phyloP scores from a whole-genome alignment of 1,284 basidiomycete genomes.

The Austroboletus niveus region DNA sequence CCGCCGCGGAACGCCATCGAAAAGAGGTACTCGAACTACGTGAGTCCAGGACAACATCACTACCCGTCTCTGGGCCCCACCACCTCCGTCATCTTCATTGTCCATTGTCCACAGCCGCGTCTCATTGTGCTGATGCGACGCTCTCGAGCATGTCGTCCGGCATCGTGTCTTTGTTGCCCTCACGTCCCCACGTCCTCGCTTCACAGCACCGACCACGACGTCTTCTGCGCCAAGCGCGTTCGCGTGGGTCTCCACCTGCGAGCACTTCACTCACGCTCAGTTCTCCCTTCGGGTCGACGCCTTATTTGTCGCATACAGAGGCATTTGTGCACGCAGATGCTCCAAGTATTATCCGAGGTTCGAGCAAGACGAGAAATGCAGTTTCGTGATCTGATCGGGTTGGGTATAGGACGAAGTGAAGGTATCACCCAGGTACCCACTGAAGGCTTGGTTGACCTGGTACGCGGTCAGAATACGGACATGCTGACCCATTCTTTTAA shows the following conservation, averaged over 20 bases:
- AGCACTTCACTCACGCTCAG: slow-evolving; percentile 37
- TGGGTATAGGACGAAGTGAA: too few relatives aligned
- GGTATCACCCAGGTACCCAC: slow-evolving; percentile 56
- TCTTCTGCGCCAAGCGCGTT: slow-evolving; percentile 4
- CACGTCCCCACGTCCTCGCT: slow-evolving; percentile 19
- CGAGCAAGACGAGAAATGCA: slow-evolving; percentile 21
- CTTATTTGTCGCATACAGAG: slow-evolving; percentile 65
- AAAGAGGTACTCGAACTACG: slow-evolving; percentile 56
- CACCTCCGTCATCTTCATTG: neutral
- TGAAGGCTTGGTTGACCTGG: slow-evolving; percentile 55
- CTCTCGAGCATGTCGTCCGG: slow-evolving; percentile 30
- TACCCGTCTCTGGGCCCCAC: slow-evolving; percentile 7
- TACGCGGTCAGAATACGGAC: slow-evolving; percentile 31
- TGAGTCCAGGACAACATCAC: slow-evolving; percentile 51
- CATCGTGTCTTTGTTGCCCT: slow-evolving; percentile 27
- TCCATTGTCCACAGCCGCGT: neutral
- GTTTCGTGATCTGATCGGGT: slow-evolving; percentile 18
- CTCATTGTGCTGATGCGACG: slow-evolving; percentile 20
- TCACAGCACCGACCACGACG: neutral
- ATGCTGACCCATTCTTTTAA: neutral
- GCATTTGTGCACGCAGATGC: slow-evolving; percentile 78
- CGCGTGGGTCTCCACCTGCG: slow-evolving; percentile 4
- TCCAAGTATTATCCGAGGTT: slow-evolving; percentile 45
- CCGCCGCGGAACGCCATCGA: slow-evolving; percentile 49
- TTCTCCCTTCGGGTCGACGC: slow-evolving; percentile 57